Conservation (phyloP, 176 grass and related monocot species). For the Raddia guianensis region DNA sequence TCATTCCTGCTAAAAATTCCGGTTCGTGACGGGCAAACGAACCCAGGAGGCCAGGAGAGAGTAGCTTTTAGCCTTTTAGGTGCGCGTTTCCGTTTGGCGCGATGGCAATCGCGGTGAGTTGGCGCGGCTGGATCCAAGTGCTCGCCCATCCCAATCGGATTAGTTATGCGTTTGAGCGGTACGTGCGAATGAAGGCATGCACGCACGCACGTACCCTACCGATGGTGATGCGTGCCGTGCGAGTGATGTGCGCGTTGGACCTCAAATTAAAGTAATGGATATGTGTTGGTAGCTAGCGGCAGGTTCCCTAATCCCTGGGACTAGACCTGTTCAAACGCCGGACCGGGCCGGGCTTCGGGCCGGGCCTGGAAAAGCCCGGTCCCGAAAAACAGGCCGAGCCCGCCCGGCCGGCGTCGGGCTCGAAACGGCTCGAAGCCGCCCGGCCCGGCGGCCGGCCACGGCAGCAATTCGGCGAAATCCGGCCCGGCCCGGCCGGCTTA, state of each 20-base stretch:
- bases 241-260: slow-evolving; percentile 27
- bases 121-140: neutral
- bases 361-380: no score
- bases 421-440: no score
- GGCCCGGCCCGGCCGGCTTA: no score
- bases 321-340: no score
- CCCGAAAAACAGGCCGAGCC: no score
- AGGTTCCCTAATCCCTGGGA: no score
- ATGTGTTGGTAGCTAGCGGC: no score
- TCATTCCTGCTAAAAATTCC: no score
- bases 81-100: slow-evolving; percentile 15
- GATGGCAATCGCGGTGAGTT: slow-evolving; percentile 1
- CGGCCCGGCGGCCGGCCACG: no score
- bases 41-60: neutral
- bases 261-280: neutral
- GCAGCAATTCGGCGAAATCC: no score
- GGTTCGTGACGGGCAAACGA: neutral
- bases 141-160: neutral
- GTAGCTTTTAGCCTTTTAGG: slow-evolving; percentile 1
- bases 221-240: neutral
- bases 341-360: no score
- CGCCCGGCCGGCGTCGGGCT: no score
- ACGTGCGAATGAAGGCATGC: slow-evolving; percentile 37
- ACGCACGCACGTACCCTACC: neutral
- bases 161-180: slow-evolving; percentile 20